A percentile compares a stretch with the other conserved stretches of the same genome.
Evolutionary conservation across 2,329 filamentous ascomycete species (phyloP).

Genomic region (Cercospora nicotianae): DNA sequence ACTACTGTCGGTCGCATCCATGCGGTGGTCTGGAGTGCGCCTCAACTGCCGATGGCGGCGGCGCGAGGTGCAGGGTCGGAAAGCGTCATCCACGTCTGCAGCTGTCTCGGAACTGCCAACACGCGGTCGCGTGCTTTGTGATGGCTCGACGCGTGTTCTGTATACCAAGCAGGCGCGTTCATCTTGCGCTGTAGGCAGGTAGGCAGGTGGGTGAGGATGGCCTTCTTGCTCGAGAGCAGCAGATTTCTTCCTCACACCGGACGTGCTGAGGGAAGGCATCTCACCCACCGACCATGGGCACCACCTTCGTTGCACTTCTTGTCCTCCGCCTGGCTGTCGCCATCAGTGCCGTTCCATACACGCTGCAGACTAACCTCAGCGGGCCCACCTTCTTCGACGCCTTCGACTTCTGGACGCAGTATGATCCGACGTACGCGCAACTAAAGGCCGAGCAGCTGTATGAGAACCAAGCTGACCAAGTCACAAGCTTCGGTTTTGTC

Average conservation of each 20-base stretch:
- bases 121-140: background rate
- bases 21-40: background rate
- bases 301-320: conserved; percentile 9
- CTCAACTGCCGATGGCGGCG: conserved; percentile 1
- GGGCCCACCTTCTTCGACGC: conserved; percentile 38
- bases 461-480: background rate
- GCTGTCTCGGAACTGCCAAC: background rate
- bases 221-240: background rate
- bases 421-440: conserved; percentile 35
- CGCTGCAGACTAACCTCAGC: conserved; percentile 23
- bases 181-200: background rate
- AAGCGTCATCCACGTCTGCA: background rate
- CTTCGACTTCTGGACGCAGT: conserved; percentile 39
- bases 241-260: background rate
- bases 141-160: background rate
- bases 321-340: background rate
- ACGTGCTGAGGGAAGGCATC: background rate
- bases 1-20: background rate
- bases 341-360: conserved; percentile 12
- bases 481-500: conserved; percentile 34
- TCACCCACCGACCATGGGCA: background rate
- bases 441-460: background rate
- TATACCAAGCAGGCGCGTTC: background rate
- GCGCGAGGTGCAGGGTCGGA: background rate
- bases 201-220: background rate